Evolutionary conservation across 257 asterid genomes (phyloP), one percentile per base, ranked within the genome.

Genomic region (Gynochthodes officinalis): DNA sequence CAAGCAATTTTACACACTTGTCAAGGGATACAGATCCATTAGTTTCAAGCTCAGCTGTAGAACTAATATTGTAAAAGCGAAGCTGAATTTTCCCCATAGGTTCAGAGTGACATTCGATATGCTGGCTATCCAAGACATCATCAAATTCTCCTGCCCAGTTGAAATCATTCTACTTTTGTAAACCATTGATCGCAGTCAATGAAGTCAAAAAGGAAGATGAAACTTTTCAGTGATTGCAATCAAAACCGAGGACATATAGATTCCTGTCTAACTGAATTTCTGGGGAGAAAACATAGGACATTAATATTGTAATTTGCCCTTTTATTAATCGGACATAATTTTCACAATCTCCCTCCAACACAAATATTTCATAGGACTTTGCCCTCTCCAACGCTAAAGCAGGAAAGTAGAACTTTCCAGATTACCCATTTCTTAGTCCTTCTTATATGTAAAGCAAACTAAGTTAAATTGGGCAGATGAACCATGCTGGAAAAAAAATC

Each of bases 71-170:
- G 77, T 76, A 77, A 76, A 77, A 83, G 65, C 72, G 81, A 73
- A 91, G 88, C 67, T 67, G 67, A 64, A 93, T 85, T 75, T 82
- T 89, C 73, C 87, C 91, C 55, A 65, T 49, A 57, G 85, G 65
- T 40, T 86, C 86, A 40, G 43, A 39, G 70, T 70, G 58, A 71
- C 74, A 69, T 74, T 73, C 71, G 62, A 73, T 44, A 69, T 69
- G 88, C 71, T 80, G 84, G 75, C 77, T 72, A 64, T 76, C 88
- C 79, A 93, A 79, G 70, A 90, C 85, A 73, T 90, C 97, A 77
- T 93, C 98, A 83, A 90, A 90, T 83, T 93, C 98, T 80, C 98
- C 98, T 93, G 88, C 76, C 64, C 46, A 75, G 73, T 63, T 65
- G 46, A 72, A 75, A 68, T 9, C 48, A 50, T 18, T 4, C 25